These are phyloP conservation scores for Amanita rubescens DNA, from an alignment of 768 basidiomycete species.

Conservation along the genomic window DNA sequence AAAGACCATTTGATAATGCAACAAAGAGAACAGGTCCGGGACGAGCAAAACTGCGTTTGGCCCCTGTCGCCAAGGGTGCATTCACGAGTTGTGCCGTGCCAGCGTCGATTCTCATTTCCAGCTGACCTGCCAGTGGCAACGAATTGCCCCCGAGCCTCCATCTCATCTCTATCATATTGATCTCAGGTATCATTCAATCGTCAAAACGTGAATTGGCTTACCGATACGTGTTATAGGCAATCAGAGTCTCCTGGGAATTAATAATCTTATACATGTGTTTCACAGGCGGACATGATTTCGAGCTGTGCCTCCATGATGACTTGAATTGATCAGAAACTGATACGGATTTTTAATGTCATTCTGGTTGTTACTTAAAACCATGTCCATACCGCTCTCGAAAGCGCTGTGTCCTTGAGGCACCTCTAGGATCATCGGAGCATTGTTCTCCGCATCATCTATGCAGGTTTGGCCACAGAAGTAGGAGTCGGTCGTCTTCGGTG, in stretches of 20 bases:
- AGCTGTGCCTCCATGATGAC: conserved; percentile 57
- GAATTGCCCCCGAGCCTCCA: conserved; percentile 58
- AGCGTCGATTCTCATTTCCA: conserved; percentile 68
- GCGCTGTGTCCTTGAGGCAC: conserved; percentile 52
- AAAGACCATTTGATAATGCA: conserved; percentile 58
- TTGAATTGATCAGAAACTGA: conserved; percentile 62
- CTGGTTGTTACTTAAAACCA: not conserved
- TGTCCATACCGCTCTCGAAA: conserved; percentile 49
- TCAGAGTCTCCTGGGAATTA: conserved; percentile 37
- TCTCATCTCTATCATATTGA: conserved; percentile 33
- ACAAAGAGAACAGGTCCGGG: conserved; percentile 53
- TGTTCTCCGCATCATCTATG: conserved; percentile 44
- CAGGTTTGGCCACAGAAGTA: conserved; percentile 58
- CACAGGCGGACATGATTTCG: conserved; percentile 50
- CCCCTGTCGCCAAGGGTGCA: conserved; percentile 62
- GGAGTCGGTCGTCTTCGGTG: conserved; percentile 45
- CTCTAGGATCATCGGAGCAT: conserved; percentile 50
- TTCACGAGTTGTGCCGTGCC: conserved; percentile 64
- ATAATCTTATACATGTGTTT: conserved; percentile 60
- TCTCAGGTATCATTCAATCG: not conserved
- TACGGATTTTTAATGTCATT: conserved; percentile 1
- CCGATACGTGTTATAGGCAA: conserved; percentile 57
- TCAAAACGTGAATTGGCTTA: conserved; percentile 19
- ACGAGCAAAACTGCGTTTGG: conserved; percentile 46
- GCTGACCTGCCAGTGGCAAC: conserved; percentile 41